Base-by-base conservation (phyloP, 441 rosid genomes). In the Erodium texanum region DNA sequence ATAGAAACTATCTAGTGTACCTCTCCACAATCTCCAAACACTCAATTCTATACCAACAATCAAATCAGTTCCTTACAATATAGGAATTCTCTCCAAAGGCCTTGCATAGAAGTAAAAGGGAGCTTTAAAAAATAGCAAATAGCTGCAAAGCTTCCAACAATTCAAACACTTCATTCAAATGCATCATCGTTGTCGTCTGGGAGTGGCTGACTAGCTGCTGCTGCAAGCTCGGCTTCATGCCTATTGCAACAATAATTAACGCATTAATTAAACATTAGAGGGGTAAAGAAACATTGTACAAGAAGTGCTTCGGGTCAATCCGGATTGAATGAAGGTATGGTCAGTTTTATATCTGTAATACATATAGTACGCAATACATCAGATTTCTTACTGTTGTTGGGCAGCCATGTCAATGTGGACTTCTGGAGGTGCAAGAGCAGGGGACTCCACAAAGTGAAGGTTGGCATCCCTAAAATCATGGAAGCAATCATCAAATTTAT, bases 371-470 rank as follows among this genome's bases (percentile, higher is more conserved):
- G 3, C 36, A 32, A 32, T 32, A 32, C 2, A 32, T 6, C 6
- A 32, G 24, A 24, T 43, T 7, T 65, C 89, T 77, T 81, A 86
- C 91, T 73, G 85, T 70, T 85, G 87, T 74, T 87, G 93, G n/a
- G 86, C 90, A 22, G 80, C 89, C 74, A 85, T 1, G 71, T 87
- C 89, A 23, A 87, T 81, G 62, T 82, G 89, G 27, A 87, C 92
- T 77, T 87, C 92, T 1, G 92, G 92, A 4, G 92, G 92, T 69
- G 86, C 89, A 66, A 87, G 89, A n/a, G 92, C 92, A 34, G 89
- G 89, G 62, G 92, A 85, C 75, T 85, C 92, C 72, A 87, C 89
- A 62, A 87, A 87, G 76, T 87, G 92, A 36, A 87, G 83, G 70
- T 82, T 87, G 0, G 84, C 70, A 58, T 87, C 92, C 23, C 86